Evolutionary conservation across 2,329 filamentous ascomycete species (phyloP).

Genomic region (Colletotrichum horii): DNA sequence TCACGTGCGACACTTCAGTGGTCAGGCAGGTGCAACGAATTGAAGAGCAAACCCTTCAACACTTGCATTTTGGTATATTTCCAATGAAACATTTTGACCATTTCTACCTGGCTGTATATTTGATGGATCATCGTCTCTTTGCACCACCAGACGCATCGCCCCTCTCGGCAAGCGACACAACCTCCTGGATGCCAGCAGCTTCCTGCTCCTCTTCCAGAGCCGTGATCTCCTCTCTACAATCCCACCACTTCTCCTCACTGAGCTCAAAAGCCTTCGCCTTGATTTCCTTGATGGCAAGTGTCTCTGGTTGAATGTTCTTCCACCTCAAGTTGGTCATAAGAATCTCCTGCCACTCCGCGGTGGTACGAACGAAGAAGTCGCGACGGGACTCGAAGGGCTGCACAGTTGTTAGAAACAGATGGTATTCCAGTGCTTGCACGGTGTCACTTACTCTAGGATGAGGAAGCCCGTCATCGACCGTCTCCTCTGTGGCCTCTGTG

Average conservation of each 20-base stretch:
- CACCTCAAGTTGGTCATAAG: constrained; percentile 77
- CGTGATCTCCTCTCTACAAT: constrained; percentile 91
- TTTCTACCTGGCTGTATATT: background rate
- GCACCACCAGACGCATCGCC: constrained; percentile 57
- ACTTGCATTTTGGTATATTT: fast-evolving
- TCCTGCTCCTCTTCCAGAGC: constrained; percentile 95
- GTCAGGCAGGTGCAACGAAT: background rate
- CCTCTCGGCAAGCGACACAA: constrained; percentile 84
- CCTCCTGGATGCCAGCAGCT: constrained; percentile 91
- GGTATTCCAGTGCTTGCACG: background rate
- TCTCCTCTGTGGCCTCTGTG: constrained; percentile 48
- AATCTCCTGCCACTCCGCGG: constrained; percentile 88
- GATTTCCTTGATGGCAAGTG: constrained; percentile 84
- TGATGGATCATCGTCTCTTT: constrained; percentile 19
- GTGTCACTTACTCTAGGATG: constrained; percentile 60
- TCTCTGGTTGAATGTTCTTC: constrained; percentile 70
- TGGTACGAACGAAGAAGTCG: constrained; percentile 90
- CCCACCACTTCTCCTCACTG: constrained; percentile 99
- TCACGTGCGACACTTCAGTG: constrained; percentile 6
- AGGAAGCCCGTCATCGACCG: constrained; percentile 76
- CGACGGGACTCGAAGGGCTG: constrained; percentile 88
- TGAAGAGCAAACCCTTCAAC: background rate
- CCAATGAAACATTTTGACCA: background rate
- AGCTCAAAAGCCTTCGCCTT: constrained; percentile 89
- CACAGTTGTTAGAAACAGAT: constrained; percentile 21